Evolutionary conservation across 495 filamentous ascomycete genomes (phyloP), one percentile per base, ranked within the genome.

Genomic region (Tuber microsphaerosporum): DNA sequence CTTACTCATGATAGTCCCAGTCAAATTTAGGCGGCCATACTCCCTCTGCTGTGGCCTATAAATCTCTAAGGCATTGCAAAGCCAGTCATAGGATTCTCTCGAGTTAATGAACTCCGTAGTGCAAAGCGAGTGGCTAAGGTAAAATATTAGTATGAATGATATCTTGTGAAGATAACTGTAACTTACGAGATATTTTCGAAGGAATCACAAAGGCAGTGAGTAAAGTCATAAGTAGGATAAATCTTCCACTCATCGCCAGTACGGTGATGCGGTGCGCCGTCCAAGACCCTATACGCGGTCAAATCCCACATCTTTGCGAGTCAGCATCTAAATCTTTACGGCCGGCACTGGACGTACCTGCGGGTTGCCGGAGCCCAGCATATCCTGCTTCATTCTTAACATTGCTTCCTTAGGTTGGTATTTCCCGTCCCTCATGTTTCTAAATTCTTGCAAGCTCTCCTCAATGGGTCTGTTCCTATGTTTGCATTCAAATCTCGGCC

Each of bases 181-280:
- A 70, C 76, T 34, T n/a, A 79, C 48, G 94, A 92, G 82, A 97
- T 94, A 42, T 87, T 88, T 85, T 97, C 94, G 73, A 95, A 92
- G 80, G 90, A 91, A 87, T 95, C 94, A 78, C 91, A 93, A n/a
- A 97, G 86, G 76, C 91, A 92, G 84, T 97, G 92, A 12, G 93
- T 92, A 79, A 97, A 94, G 82, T 97, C 94, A 82, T 97, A 97
- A 0, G 94, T 93, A 0, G 94, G 94, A 79, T 94, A 97, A 69
- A 97, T 92, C 79, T 87, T 89, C 92, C 92, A 97, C 82, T 90
- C 88, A 74, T 87, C 84, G 9, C 89, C 90, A 0, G 93, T 94
- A 69, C 91, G 87, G 82, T 91, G 89, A 80, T 97, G 94, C 42
- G 90, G 87, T 78, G 88, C 86, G 6, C 56, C 56, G 78, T 89